These are phyloP conservation scores for Geotrichum histeridarum DNA, from an alignment of 1,139 yeast genomes.

Conservation along the genomic window DNA sequence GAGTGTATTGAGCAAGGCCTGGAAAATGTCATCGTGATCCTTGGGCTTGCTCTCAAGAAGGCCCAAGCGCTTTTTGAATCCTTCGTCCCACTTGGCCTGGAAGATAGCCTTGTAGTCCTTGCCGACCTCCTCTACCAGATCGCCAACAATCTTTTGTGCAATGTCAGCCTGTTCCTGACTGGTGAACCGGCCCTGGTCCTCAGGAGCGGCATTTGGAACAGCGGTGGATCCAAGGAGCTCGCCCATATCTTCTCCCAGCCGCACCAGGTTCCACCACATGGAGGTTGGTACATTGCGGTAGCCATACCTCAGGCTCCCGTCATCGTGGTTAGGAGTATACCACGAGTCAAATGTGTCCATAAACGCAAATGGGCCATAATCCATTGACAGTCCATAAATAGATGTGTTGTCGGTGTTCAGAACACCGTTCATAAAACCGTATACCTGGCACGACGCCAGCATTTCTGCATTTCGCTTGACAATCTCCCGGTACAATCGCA, in stretches of 20 bases:
- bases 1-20: constrained; percentile 61
- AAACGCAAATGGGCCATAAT: constrained; percentile 92
- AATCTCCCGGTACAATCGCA: constrained; percentile 64
- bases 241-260: constrained; percentile 79
- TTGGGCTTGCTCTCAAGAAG: constrained; percentile 38
- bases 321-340: constrained; percentile 89
- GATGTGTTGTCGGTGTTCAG: constrained; percentile 92
- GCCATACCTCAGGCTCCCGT: constrained; percentile 63
- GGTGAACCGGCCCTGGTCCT: constrained; percentile 25
- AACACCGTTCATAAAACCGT: constrained; percentile 92
- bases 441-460: constrained; percentile 83
- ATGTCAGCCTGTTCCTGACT: constrained; percentile 48
- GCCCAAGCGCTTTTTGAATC: constrained; percentile 69
- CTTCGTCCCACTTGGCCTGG: constrained; percentile 52
- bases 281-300: constrained; percentile 78
- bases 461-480: constrained; percentile 67
- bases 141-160: constrained; percentile 58
- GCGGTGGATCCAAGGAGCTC: constrained; percentile 62
- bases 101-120: constrained; percentile 61
- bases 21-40: constrained; percentile 47
- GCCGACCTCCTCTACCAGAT: constrained; percentile 58
- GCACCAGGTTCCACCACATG: constrained; percentile 89
- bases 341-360: constrained; percentile 77
- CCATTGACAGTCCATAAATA: constrained; percentile 77
- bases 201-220: constrained; percentile 38